Percentiles rank a stretch among this genome's conserved stretches.
These are phyloP conservation scores for Rhododendron ovatum DNA, from an alignment of 148 eudicot genomes.

Conservation along the genomic window DNA sequence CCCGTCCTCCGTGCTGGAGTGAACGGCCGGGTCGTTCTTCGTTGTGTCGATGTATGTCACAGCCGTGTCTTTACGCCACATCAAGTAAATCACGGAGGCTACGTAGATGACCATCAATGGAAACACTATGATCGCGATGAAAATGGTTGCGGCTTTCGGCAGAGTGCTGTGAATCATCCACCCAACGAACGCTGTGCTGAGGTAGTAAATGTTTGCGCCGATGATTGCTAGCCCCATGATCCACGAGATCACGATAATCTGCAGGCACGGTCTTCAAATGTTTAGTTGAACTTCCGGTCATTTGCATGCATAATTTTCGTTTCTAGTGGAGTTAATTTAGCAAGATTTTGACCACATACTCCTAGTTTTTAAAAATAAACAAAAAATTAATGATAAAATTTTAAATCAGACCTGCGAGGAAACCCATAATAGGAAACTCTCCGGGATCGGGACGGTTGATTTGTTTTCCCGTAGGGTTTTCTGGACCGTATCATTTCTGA, in stretches of 20 bases:
- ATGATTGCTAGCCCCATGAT: slow-evolving; percentile 55
- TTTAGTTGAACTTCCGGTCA: background rate
- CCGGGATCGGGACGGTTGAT: too few relatives aligned
- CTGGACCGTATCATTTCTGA: too few relatives aligned
- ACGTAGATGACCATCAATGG: slow-evolving; percentile 75
- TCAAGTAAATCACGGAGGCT: slow-evolving; percentile 54
- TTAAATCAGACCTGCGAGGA: too few relatives aligned
- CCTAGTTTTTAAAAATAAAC: too few relatives aligned
- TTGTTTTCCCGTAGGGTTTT: too few relatives aligned
- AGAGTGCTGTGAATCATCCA: slow-evolving; percentile 67
- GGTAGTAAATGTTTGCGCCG: slow-evolving; percentile 73
- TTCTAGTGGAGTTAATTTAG: background rate
- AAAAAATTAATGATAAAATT: too few relatives aligned
- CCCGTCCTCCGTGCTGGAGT: slow-evolving; percentile 30
- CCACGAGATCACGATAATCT: slow-evolving; percentile 67
- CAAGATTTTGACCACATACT: background rate
- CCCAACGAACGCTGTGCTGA: slow-evolving; percentile 57
- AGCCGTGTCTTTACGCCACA: slow-evolving; percentile 60
- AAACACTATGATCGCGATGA: slow-evolving; percentile 66
- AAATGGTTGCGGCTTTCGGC: slow-evolving; percentile 65
- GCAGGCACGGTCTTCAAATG: background rate
- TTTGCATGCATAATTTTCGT: background rate
- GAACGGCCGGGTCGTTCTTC: slow-evolving; percentile 11
- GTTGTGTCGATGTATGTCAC: slow-evolving; percentile 52
- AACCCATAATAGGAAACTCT: too few relatives aligned